These are phyloP conservation scores for Camellia lanceoleosa DNA, from an alignment of 148 eudicot genomes.

Conservation along the genomic window DNA sequence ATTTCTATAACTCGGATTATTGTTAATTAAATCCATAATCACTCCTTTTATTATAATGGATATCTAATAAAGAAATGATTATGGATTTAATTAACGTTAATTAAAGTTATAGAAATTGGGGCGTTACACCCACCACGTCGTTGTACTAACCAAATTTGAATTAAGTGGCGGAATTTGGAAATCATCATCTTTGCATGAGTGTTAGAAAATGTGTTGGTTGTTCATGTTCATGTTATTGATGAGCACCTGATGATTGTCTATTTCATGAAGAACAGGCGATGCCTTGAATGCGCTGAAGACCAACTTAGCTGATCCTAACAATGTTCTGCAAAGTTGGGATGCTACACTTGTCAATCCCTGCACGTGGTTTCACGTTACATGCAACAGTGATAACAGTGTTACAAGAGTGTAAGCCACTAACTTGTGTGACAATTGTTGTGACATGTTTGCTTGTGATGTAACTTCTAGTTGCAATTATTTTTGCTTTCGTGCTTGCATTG, in stretches of 20 bases:
- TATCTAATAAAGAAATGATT: too few relatives aligned
- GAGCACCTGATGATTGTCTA: conserved; percentile 16
- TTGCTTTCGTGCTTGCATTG: neutral
- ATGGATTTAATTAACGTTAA: too few relatives aligned
- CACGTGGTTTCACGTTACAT: conserved; percentile 81
- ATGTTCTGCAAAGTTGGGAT: conserved; percentile 81
- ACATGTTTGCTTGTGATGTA: neutral
- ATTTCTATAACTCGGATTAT: too few relatives aligned
- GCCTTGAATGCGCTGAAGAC: conserved; percentile 61
- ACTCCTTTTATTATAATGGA: too few relatives aligned
- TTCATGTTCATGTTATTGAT: conserved; percentile 3
- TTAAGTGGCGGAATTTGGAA: neutral
- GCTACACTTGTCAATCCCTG: conserved; percentile 76
- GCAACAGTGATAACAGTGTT: conserved; percentile 67
- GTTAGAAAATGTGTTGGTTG: neutral
- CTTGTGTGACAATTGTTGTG: neutral
- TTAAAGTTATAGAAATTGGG: too few relatives aligned
- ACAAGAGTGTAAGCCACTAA: conserved; percentile 64
- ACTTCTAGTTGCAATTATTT: neutral
- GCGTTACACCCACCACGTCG: neutral
- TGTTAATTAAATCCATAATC: too few relatives aligned
- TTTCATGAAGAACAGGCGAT: conserved; percentile 54
- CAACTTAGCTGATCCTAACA: conserved; percentile 64
- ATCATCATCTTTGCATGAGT: neutral
- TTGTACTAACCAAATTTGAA: neutral